A percentile compares a stretch with the other conserved stretches of the same genome.
These are phyloP conservation scores for Phaeosphaeriaceae sp. DNA, from an alignment of 2,329 filamentous ascomycete genomes.

Conservation along the genomic window DNA sequence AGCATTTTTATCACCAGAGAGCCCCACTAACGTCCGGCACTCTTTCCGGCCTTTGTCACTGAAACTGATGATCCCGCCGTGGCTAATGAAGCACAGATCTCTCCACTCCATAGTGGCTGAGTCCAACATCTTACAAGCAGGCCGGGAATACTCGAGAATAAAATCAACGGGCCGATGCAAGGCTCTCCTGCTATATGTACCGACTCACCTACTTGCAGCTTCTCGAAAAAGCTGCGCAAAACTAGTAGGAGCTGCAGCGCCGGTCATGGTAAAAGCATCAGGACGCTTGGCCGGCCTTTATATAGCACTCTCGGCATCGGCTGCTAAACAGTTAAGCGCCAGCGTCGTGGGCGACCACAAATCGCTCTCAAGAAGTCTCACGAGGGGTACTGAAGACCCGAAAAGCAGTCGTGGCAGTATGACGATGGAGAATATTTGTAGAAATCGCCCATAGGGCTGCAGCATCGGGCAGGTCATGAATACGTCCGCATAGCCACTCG, in stretches of 20 bases:
- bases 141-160: background rate
- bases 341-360: slow-evolving; percentile 26
- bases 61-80: slow-evolving; percentile 15
- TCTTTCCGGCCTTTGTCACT: slow-evolving; percentile 16
- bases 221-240: slow-evolving; percentile 1
- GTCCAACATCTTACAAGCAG: slow-evolving; percentile 2
- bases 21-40: slow-evolving; percentile 20
- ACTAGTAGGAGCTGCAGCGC: slow-evolving; percentile 12
- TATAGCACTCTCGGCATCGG: slow-evolving; percentile 34
- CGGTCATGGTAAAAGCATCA: slow-evolving; percentile 12
- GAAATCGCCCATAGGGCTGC: slow-evolving; percentile 8
- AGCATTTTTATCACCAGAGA: slow-evolving; percentile 11
- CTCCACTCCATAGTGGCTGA: slow-evolving; percentile 13
- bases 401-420: slow-evolving; percentile 2
- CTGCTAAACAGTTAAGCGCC: slow-evolving; percentile 38
- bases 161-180: background rate
- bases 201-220: background rate
- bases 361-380: slow-evolving; percentile 7
- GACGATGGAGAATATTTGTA: slow-evolving; percentile 10
- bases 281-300: slow-evolving; percentile 34
- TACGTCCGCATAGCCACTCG: slow-evolving; percentile 33
- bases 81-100: slow-evolving; percentile 15
- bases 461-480: slow-evolving; percentile 15
- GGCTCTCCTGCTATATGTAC: background rate
- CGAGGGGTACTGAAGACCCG: slow-evolving; percentile 5